phyloP scores from a whole-genome alignment of 2,329 filamentous ascomycete genomes.

The Mycosphaerella arachidis region DNA sequence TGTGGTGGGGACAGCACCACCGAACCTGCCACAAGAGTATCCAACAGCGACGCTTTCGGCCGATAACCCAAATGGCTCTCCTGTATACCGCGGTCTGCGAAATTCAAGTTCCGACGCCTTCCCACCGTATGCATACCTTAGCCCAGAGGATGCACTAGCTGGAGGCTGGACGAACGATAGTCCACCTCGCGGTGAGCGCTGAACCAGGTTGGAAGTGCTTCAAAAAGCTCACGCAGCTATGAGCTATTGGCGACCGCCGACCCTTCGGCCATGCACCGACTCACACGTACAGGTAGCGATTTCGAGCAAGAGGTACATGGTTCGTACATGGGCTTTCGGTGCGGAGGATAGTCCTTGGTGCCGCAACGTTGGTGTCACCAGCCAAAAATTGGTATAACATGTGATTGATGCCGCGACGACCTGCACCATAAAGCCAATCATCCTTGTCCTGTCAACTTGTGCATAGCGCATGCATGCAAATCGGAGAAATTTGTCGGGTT shows the following conservation, averaged over 20 bases:
- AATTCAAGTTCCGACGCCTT: not conserved
- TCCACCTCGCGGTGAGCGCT: not conserved
- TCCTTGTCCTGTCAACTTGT: not conserved
- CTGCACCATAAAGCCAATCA: not conserved
- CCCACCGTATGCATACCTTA: conserved; percentile 12
- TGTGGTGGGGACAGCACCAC: conserved; percentile 9
- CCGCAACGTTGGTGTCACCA: not conserved
- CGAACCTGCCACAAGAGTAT: conserved; percentile 16
- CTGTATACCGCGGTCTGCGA: conserved; percentile 14
- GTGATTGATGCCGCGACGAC: not conserved
- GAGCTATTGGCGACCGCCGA: too few species aligned
- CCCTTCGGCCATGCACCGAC: too few species aligned
- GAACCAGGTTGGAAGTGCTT: not conserved
- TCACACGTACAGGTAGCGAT: not conserved
- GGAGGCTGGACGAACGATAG: conserved; percentile 13
- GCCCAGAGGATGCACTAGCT: conserved; percentile 12
- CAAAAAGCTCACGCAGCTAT: too few species aligned
- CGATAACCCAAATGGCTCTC: not conserved
- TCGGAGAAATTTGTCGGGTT: not conserved
- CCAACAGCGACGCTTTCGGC: conserved; percentile 10
- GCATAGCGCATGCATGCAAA: not conserved
- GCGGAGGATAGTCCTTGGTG: not conserved
- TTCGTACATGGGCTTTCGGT: too few species aligned
- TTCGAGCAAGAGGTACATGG: not conserved
- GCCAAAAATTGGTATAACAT: not conserved